Percentiles rank a stretch among this genome's conserved stretches.
Evolutionary conservation across 768 basidiomycete genomes (phyloP).

Genomic region (Trichaptum fuscoviolaceum): DNA sequence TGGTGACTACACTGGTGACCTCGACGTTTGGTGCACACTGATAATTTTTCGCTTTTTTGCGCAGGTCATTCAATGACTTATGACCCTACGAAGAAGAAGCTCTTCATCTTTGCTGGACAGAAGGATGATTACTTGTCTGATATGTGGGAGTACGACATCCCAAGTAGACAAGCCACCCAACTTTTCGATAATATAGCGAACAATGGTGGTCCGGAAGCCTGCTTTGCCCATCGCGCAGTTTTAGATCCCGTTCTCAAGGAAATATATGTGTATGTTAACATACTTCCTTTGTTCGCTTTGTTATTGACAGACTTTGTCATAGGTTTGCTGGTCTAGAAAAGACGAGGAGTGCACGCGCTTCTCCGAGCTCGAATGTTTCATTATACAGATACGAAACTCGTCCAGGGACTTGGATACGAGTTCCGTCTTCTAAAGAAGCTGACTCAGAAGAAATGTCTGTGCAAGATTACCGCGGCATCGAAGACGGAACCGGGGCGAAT

Average conservation of each 20-base stretch:
- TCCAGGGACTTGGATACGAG: constrained; percentile 58
- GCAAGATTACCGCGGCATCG: neutral
- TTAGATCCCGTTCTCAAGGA: constrained; percentile 59
- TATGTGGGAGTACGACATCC: constrained; percentile 70
- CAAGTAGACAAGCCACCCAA: constrained; percentile 51
- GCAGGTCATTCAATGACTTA: constrained; percentile 80
- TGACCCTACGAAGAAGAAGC: constrained; percentile 48
- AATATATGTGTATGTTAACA: constrained; percentile 60
- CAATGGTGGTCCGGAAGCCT: constrained; percentile 62
- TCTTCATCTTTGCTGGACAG: constrained; percentile 75
- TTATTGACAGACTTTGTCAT: neutral
- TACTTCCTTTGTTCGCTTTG: neutral
- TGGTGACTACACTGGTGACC: constrained; percentile 33
- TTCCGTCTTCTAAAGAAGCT: neutral
- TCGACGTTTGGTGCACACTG: neutral
- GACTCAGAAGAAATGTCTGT: neutral
- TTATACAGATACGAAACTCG: constrained; percentile 55
- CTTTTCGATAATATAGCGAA: constrained; percentile 57
- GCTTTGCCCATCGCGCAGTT: constrained; percentile 70
- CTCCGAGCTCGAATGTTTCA: constrained; percentile 53
- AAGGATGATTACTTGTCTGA: constrained; percentile 63
- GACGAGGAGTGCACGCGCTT: constrained; percentile 6
- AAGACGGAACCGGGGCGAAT: neutral
- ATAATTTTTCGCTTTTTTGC: neutral
- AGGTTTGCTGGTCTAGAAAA: constrained; percentile 58